Evolutionary conservation across 768 basidiomycete species (phyloP), one percentile per base, ranked within the genome.

Genomic region (Mycena crocata): DNA sequence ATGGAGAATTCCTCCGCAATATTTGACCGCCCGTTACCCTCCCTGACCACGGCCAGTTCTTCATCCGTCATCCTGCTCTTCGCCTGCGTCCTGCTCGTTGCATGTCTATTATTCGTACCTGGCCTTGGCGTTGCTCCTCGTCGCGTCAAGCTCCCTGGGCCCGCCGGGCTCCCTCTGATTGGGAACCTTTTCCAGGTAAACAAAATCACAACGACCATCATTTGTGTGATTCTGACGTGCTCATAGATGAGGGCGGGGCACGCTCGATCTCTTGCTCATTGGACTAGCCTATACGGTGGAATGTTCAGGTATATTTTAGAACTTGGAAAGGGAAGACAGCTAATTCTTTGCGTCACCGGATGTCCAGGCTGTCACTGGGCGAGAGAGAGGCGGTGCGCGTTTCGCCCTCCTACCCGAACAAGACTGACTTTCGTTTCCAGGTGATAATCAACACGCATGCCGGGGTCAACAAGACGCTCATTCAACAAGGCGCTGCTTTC

Each of bases 401-500:
- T 14, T 6, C 5, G 5, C 21, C 21, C 26, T 42, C 21, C 10
- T 14, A 15, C 4, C 15, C 30, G 51, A 49, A 65, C 17, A 2
- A 13, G n/a, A n/a, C n/a, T n/a, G n/a, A n/a, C n/a, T 23, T 48
- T 34, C 17, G 17, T 24, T 39, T 30, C 28, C 23, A 65, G 64
- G 44, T 65, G 19, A 65, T 65, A 9, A 65, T 65, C 32, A 65
- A 58, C 49, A 65, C 64, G 21, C 52, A 57, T 26, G 48, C 30
- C 13, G 56, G 30, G 12, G 57, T 65, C 32, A 58, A 58, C 46
- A 65, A 65, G 42, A 65, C 64, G 1, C 64, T 65, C 49, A 65
- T 58, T 21, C 64, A 65, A 65, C 64, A 58, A 37, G 64, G 64
- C 15, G 64, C 64, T 6, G 64, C 64, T 23, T 65, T 65, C 54